These are phyloP conservation scores for Ciborinia camelliae DNA, from an alignment of 2,329 filamentous ascomycete genomes.

Conservation along the genomic window DNA sequence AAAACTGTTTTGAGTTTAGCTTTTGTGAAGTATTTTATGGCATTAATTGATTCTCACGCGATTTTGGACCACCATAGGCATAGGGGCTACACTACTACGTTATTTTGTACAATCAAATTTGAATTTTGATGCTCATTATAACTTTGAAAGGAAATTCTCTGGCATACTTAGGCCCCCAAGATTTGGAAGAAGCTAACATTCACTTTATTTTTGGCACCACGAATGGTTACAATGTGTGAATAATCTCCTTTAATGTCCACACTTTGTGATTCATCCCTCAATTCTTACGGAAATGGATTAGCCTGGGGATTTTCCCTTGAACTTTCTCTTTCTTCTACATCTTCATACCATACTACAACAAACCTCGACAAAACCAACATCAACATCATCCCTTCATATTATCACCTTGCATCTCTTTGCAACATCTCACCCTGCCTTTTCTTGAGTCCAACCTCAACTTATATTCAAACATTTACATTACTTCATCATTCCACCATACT, in stretches of 20 bases:
- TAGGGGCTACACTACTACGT: background rate
- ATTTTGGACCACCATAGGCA: too few relatives aligned
- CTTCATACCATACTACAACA: background rate
- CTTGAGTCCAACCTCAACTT: background rate
- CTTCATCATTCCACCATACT: too few relatives aligned
- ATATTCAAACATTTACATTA: too few relatives aligned
- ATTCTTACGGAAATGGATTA: too few relatives aligned
- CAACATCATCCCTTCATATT: background rate
- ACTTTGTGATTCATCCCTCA: background rate
- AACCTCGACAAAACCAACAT: background rate
- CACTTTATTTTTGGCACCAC: background rate
- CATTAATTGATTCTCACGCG: background rate
- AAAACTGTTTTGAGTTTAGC: background rate
- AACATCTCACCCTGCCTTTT: background rate
- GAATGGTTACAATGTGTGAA: too few relatives aligned
- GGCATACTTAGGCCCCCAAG: too few relatives aligned
- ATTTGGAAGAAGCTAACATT: too few relatives aligned
- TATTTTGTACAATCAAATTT: background rate
- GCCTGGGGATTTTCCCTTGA: too few relatives aligned
- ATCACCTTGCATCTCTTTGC: background rate
- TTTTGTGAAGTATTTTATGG: background rate
- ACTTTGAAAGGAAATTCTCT: background rate
- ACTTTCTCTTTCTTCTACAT: background rate
- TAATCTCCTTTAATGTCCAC: background rate
- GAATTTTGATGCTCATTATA: background rate